phyloP scores from a whole-genome alignment of 2,329 filamentous ascomycete species.

The Colletotrichum lindemuthianum region DNA sequence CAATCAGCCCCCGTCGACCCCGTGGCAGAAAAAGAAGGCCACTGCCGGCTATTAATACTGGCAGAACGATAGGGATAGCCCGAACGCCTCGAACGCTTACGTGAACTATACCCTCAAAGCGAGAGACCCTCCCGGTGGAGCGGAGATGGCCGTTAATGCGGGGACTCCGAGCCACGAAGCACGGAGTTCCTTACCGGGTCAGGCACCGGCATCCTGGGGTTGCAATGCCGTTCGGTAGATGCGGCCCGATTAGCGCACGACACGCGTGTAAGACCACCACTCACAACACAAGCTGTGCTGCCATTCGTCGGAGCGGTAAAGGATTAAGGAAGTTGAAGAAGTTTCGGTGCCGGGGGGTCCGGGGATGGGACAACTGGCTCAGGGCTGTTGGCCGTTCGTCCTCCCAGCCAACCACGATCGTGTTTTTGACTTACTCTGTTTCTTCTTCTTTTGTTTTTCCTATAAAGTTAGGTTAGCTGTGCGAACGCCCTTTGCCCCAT shows the following conservation, averaged over 20 bases:
- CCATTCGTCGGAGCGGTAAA: no score
- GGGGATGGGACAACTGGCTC: no score
- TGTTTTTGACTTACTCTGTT: no score
- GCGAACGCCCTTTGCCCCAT: no score
- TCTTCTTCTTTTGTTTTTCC: no score
- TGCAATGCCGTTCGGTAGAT: constrained; percentile 30
- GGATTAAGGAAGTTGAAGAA: no score
- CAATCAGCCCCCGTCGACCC: neutral
- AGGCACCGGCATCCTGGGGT: neutral
- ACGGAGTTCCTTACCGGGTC: constrained; percentile 29
- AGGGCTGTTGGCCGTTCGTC: no score
- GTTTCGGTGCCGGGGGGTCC: no score
- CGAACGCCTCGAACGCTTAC: constrained; percentile 25
- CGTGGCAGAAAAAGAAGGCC: constrained; percentile 22
- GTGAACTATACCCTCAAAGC: no score
- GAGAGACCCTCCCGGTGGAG: constrained; percentile 2
- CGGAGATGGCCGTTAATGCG: constrained; percentile 28
- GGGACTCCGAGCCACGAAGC: constrained; percentile 5
- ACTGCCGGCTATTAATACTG: no score
- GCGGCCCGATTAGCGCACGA: constrained; percentile 30
- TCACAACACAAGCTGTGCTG: neutral
- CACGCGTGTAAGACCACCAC: constrained; percentile 23
- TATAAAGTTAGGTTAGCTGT: no score
- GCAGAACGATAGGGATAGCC: constrained; percentile 24
- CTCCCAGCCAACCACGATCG: neutral